Evolutionary conservation across 2,329 filamentous ascomycete species (phyloP), one percentile per base, ranked within the genome.

Genomic region (Ceratocystis papillata): DNA sequence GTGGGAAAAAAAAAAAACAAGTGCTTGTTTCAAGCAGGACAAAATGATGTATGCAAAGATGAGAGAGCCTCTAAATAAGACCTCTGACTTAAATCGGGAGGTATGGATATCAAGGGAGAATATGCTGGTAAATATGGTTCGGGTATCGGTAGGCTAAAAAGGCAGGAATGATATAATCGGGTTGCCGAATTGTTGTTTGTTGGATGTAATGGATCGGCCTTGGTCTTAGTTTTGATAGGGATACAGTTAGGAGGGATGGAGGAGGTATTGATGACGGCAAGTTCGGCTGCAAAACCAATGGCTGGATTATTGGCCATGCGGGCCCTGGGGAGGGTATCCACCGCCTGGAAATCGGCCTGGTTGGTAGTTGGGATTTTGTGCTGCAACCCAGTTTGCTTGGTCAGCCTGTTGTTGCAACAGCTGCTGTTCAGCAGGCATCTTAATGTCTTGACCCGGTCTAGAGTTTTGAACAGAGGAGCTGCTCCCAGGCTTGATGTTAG

Each of bases 351-450:
- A 68, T n/a, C 67, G 46, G 8, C 45, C 57, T 46, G 28, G 64
- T 30, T 61, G 66, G 22, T 67, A 64, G 20, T 46, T 63, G 7
- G 37, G 25, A 15, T 64, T 66, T 50, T 66, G 63, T 15, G 63
- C 59, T 10, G 61, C 67, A 44, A 65, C 55, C 63, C 64, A 65
- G 22, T 62, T 65, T 20, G 63, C 48, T 44, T 68, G 64, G 41
- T 68, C 44, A 12, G 33, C 37, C n/a, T 45, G 59, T 46, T 66
- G 63, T n/a, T 65, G 57, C 8, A 60, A 62, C 17, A 66, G 78
- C n/a, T 80, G 82, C 69, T 83, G 80, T 73, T 87, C 84, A 48
- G 79, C 80, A 67, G 83, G 84, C 69, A 83, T 67, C 73, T 87
- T 87, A 69, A 81, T 79, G 69, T 86, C 84, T 61, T 83, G 81